Conservation (phyloP, 2,329 filamentous ascomycete species). For the Arthrobotrys pseudoclavata region DNA sequence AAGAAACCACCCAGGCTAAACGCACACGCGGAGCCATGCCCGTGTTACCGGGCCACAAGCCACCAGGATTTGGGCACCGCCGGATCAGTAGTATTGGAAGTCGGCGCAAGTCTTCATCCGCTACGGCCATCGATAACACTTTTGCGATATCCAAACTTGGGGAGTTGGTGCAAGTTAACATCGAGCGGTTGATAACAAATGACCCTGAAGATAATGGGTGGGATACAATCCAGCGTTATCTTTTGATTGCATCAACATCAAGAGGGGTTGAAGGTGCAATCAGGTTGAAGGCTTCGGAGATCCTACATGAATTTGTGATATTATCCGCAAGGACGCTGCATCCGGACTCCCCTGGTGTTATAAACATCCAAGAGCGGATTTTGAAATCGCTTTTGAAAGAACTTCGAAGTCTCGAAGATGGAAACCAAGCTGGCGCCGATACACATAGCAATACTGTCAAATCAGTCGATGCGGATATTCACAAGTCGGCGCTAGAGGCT, state of each 20-base stretch:
- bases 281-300: slow-evolving; percentile 69
- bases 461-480: slow-evolving; percentile 79
- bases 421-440: slow-evolving; percentile 77
- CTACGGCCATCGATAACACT: slow-evolving; percentile 69
- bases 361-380: slow-evolving; percentile 65
- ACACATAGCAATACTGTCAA: slow-evolving; percentile 45
- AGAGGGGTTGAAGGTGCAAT: slow-evolving; percentile 67
- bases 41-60: slow-evolving; percentile 68
- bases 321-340: slow-evolving; percentile 67
- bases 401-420: slow-evolving; percentile 70
- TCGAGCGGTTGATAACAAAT: slow-evolving; percentile 79
- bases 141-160: slow-evolving; percentile 81
- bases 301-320: slow-evolving; percentile 69
- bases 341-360: slow-evolving; percentile 65
- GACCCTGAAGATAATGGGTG: slow-evolving; percentile 80
- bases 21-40: slow-evolving; percentile 64
- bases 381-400: slow-evolving; percentile 66
- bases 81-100: slow-evolving; percentile 38
- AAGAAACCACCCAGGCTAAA: slow-evolving; percentile 60
- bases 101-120: slow-evolving; percentile 54
- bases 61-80: slow-evolving; percentile 67
- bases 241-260: slow-evolving; percentile 69
- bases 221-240: slow-evolving; percentile 74
- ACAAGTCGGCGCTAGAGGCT: slow-evolving; percentile 82
- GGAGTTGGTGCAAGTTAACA: slow-evolving; percentile 80